Evolutionary conservation across 129 eudicot species (phyloP).

Genomic region (Pittosporum tobira): DNA sequence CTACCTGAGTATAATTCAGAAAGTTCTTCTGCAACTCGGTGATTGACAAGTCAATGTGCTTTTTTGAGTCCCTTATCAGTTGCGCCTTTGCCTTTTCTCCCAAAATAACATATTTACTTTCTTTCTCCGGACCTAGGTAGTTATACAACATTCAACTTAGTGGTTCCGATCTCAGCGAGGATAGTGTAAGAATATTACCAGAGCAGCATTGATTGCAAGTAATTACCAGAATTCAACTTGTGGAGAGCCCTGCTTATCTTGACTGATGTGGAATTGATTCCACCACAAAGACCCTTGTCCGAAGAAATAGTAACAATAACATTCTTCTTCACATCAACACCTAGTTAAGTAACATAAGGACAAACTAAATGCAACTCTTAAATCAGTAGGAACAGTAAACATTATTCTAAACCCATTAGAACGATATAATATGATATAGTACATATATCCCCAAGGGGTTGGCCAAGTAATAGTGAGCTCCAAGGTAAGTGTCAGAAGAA

Average conservation of each 20-base stretch:
- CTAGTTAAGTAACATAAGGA: slow-evolving; percentile 28
- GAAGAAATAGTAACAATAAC: slow-evolving; percentile 76
- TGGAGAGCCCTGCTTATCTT: slow-evolving; percentile 81
- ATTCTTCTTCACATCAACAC: slow-evolving; percentile 87
- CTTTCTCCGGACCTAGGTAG: slow-evolving; percentile 70
- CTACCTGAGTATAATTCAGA: slow-evolving; percentile 93
- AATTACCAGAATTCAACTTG: slow-evolving; percentile 67
- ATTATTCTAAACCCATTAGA: neutral
- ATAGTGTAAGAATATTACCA: neutral
- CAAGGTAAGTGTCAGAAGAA: too few relatives aligned
- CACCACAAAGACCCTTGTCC: slow-evolving; percentile 99
- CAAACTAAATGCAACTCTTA: neutral
- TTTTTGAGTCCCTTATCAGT: slow-evolving; percentile 85
- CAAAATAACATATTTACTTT: slow-evolving; percentile 63
- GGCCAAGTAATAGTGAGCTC: too few relatives aligned
- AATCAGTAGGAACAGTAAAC: neutral
- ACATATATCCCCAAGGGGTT: too few relatives aligned
- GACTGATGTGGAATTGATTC: slow-evolving; percentile 89
- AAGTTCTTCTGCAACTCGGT: slow-evolving; percentile 91
- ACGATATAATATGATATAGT: too few relatives aligned
- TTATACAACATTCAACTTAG: neutral
- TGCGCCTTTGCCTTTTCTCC: slow-evolving; percentile 98
- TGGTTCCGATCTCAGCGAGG: neutral
- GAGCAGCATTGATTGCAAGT: neutral
- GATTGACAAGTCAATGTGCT: slow-evolving; percentile 49